Base-by-base conservation (phyloP, 176 grass and related monocot species). In the Cocos nucifera region DNA sequence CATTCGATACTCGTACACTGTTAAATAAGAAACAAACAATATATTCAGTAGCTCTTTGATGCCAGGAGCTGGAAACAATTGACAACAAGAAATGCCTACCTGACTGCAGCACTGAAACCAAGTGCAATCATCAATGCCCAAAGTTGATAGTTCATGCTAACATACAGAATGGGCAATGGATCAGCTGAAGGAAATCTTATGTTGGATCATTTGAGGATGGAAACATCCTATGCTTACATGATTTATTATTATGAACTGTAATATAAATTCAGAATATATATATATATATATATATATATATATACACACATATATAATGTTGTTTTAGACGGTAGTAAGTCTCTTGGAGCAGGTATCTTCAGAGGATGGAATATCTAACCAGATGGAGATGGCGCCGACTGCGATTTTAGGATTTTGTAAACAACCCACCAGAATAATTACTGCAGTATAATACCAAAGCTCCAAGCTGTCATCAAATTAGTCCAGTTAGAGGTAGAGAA, bases 1-100 rank as follows among this genome's bases (percentile, higher is more conserved):
- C 88, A 66, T 87, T 92, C 9, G 88, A 83, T 51, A 87, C 88
- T 22, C 80, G 72, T 63, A 92, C 83, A 30, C 88, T 92, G 70
- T 24, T 22, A 66, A 54, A 53, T 6, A 71, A 17, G 35, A 44
- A 44, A 44, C 35, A 44, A 12, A 30, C 28, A 44, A 44, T 44
- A 44, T 44, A 44, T 44, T 14, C 35, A 44, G 35, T 12, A 44
- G 35, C 6, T 44, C 8, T 44, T 44, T 44, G 35, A 44, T 44
- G 9, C 35, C 8, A 44, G 35, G 35, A 44, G 8, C 35, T 44
- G 35, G 35, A 44, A 44, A 44, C 35, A 44, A 44, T 12, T 44
- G 35, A 12, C 8, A 44, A 56, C 3, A 22, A 2, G 63, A 27
- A 4, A 23, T 35, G 23, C 2, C 10, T 76, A 92, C 88, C 88